Evolutionary conservation across 345 rosid genomes (phyloP).

Genomic region (Sonneratia caseolaris): DNA sequence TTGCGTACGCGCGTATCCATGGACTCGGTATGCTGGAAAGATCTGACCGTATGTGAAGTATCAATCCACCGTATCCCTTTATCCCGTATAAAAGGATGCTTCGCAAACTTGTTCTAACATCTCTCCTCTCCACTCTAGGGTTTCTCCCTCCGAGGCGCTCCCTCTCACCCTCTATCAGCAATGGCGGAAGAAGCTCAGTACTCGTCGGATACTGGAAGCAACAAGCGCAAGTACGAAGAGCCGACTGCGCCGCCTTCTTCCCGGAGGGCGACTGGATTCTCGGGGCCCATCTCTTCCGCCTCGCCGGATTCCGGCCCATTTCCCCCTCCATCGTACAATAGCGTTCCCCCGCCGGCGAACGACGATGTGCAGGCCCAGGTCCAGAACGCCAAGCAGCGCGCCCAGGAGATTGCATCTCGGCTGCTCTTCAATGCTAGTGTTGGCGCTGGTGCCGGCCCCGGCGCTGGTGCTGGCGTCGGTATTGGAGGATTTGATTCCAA

Average conservation of each 20-base stretch:
- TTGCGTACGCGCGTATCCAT: background rate
- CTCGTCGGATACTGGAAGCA: constrained; percentile 39
- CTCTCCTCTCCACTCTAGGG: constrained; percentile 33
- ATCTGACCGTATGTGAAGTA: background rate
- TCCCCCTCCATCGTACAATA: constrained; percentile 52
- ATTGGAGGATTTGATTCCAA: constrained; percentile 43
- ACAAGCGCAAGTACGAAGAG: constrained; percentile 92
- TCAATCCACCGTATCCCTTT: background rate
- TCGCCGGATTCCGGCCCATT: constrained; percentile 36
- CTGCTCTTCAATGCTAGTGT: constrained; percentile 24
- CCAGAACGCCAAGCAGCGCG: constrained; percentile 82
- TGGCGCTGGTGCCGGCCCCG: constrained; percentile 20
- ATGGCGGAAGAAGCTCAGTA: constrained; percentile 98
- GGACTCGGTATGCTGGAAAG: too few species aligned
- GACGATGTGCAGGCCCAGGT: constrained; percentile 31
- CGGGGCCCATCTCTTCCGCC: constrained; percentile 41
- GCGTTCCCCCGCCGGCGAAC: constrained; percentile 65
- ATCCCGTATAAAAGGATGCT: background rate
- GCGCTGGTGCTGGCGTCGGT: constrained; percentile 20
- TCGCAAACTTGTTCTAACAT: background rate
- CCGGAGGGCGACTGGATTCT: constrained; percentile 82
- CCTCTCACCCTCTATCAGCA: background rate
- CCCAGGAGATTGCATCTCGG: constrained; percentile 92
- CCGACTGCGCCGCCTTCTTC: constrained; percentile 37
- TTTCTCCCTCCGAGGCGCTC: constrained; percentile 18